These are phyloP conservation scores for Solanum medicagineum DNA, from an alignment of 257 asterid genomes.

Conservation along the genomic window DNA sequence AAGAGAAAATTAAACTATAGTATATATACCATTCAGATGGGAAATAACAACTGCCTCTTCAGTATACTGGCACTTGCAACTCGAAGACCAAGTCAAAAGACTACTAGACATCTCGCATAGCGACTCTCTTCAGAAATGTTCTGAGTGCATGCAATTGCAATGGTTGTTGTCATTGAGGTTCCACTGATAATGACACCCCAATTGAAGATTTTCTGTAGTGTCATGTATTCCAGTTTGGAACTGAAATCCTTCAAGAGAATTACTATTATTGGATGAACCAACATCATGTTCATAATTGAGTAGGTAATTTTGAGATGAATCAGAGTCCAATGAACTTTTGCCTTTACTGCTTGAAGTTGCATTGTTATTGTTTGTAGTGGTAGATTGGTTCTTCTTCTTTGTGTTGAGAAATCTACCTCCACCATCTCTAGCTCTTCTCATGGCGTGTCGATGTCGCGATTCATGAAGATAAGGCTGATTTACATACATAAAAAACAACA, in stretches of 20 bases:
- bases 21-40: background rate
- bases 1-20: background rate
- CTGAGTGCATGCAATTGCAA: background rate
- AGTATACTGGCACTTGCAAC: background rate
- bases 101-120: background rate
- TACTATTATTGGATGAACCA: background rate
- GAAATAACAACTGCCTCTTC: background rate
- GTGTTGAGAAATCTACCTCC: constrained; percentile 82
- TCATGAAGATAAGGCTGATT: constrained; percentile 78
- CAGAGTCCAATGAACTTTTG: background rate
- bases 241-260: background rate
- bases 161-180: background rate
- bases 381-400: constrained; percentile 13
- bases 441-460: constrained; percentile 70
- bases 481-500: background rate
- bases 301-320: background rate
- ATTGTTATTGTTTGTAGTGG: background rate
- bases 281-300: background rate
- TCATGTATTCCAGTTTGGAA: background rate
- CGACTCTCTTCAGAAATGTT: background rate
- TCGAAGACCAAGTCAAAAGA: background rate
- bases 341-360: background rate
- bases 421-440: constrained; percentile 69
- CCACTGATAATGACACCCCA: constrained; percentile 1
- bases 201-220: background rate